phyloP scores from a whole-genome alignment of 257 asterid genomes.

The Primulina eburnea region DNA sequence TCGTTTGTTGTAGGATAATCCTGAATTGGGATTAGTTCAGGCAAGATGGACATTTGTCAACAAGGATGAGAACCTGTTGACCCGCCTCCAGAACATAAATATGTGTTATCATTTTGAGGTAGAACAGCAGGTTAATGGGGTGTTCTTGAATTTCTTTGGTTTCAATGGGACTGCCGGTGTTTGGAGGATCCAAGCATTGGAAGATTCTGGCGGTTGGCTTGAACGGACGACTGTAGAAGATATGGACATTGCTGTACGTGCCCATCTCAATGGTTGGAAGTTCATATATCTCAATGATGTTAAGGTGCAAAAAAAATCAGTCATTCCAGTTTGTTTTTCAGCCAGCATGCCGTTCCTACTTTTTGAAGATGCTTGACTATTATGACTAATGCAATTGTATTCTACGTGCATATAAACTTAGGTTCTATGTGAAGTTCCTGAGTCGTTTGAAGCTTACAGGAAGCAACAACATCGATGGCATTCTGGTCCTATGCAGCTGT shows the following conservation, averaged over 20 bases:
- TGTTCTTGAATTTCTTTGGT: conserved; percentile 71
- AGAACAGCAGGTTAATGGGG: conserved; percentile 75
- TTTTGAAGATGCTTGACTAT: neutral
- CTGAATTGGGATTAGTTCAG: conserved; percentile 63
- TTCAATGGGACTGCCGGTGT: conserved; percentile 76
- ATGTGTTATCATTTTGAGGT: conserved; percentile 72
- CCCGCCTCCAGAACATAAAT: conserved; percentile 67
- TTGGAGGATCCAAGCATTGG: conserved; percentile 71
- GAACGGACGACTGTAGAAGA: conserved; percentile 69
- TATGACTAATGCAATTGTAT: neutral
- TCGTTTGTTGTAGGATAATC: conserved; percentile 48
- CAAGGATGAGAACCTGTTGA: conserved; percentile 65
- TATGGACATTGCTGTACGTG: conserved; percentile 73
- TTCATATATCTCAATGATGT: conserved; percentile 63
- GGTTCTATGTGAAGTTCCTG: conserved; percentile 74
- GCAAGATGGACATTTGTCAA: conserved; percentile 70
- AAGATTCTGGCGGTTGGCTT: conserved; percentile 80
- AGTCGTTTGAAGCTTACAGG: conserved; percentile 68
- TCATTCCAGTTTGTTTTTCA: neutral
- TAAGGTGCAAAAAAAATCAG: conserved; percentile 36
- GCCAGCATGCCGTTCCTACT: neutral
- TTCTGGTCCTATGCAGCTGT: conserved; percentile 81
- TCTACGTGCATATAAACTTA: conserved; percentile 16
- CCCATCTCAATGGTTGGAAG: conserved; percentile 72
- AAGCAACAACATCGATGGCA: conserved; percentile 84